A percentile compares a stretch with the other conserved stretches of the same genome.
Conservation (phyloP, 192 early-diverging fungal genomes). For the Coemansia sp. region DNA sequence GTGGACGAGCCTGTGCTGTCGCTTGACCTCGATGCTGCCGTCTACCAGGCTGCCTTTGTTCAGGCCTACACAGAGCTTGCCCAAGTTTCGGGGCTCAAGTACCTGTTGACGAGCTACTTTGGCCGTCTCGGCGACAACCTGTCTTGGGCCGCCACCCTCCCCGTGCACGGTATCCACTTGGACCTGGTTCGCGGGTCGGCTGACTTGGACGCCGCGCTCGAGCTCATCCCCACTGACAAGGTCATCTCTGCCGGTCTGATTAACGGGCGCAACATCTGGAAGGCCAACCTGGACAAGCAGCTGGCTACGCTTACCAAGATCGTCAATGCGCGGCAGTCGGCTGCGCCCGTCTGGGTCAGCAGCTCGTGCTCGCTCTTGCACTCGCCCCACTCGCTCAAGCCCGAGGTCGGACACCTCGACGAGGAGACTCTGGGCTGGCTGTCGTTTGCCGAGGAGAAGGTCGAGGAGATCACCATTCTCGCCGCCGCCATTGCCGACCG, state of each 20-base stretch:
- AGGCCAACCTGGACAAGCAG: constrained; percentile 77
- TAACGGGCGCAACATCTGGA: constrained; percentile 99
- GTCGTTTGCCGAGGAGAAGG: constrained; percentile 92
- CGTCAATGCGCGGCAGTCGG: constrained; percentile 48
- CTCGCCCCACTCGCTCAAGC: constrained; percentile 82
- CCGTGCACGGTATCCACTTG: constrained; percentile 84
- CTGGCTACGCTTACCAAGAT: constrained; percentile 68
- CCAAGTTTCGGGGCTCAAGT: constrained; percentile 41
- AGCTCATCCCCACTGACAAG: constrained; percentile 58
- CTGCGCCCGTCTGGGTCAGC: constrained; percentile 74
- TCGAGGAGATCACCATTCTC: constrained; percentile 75
- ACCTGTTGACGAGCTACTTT: constrained; percentile 94
- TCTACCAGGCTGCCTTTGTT: constrained; percentile 76
- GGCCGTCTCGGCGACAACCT: constrained; percentile 78
- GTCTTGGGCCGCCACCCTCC: constrained; percentile 64
- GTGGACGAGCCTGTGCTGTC: constrained; percentile 92
- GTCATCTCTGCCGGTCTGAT: constrained; percentile 92
- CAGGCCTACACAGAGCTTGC: constrained; percentile 36
- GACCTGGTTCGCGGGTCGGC: constrained; percentile 86
- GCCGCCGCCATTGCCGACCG: constrained; percentile 54
- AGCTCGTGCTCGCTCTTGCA: constrained; percentile 93
- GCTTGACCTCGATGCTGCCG: constrained; percentile 76
- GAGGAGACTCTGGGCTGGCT: constrained; percentile 88
- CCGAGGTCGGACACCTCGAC: constrained; percentile 73
- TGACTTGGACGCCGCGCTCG: constrained; percentile 75